Evolutionary conservation across 1,284 basidiomycete species (phyloP), one percentile per base, ranked within the genome.

Genomic region (Schizopora paradoxa): DNA sequence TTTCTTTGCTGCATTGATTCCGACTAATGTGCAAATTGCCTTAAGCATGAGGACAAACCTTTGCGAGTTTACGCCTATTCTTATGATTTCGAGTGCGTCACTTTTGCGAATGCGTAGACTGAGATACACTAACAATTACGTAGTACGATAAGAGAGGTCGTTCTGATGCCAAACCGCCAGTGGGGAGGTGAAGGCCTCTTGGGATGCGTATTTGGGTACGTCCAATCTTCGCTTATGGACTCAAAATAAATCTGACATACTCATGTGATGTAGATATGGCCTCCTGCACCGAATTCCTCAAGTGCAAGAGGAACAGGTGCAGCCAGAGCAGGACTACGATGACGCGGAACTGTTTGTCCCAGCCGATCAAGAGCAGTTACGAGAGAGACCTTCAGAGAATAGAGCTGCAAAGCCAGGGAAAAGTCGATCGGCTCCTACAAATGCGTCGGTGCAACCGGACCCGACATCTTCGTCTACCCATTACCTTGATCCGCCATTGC

Each of bases 141-240:
- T 58, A 94, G 91, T 64, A 89, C 91, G 41, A 76, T 94, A 40
- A 76, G 91, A 54, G 91, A 95, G 61, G 91, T 94, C 6, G 89
- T 95, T 18, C 66, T 95, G 23, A 89, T 96, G 34, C 93, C 93
- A 6, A 97, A 96, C 62, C 76, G 91, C 47, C 88, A 94, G 56
- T 97, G 93, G 93, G 93, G 92, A 37, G 93, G 93, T 6, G 91
- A 94, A 60, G 93, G 93, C 0, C 72, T 97, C 23, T 70, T 97
- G 14, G 93, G 93, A 39, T 96, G 93, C 57, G 87, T 95, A 23
- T 94, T 96, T 49, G 93, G 91, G 87, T 91, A 59, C 53, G 86
- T 33, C 51, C 34, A 29, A 27, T 32, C 38, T 4, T 46, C 26
- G 41, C 39, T 33, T 45, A 19, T 19, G 47, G 44, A 21, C 41